Evolutionary conservation across 2,329 filamentous ascomycete species (phyloP).

Genomic region (Drechslera avenae): DNA sequence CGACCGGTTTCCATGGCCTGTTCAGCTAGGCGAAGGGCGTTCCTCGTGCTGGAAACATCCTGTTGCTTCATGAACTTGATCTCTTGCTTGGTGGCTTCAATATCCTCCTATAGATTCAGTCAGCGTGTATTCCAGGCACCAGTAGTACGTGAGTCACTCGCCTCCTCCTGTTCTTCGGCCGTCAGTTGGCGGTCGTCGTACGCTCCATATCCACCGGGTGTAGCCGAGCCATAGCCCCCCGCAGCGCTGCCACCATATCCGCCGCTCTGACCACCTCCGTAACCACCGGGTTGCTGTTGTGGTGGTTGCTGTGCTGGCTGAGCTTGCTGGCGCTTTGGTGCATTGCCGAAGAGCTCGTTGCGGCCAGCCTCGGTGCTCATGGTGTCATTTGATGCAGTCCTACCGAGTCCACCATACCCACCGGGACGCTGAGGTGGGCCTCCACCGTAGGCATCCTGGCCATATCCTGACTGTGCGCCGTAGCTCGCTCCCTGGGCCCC

Average conservation of each 20-base stretch:
- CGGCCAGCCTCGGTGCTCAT: constrained; percentile 59
- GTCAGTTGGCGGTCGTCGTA: constrained; percentile 79
- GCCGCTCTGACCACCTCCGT: constrained; percentile 22
- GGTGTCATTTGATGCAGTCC: constrained; percentile 51
- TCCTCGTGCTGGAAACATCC: constrained; percentile 73
- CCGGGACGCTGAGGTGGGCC: constrained; percentile 48
- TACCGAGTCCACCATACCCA: constrained; percentile 47
- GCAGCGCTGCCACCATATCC: constrained; percentile 27
- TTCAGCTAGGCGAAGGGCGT: constrained; percentile 65
- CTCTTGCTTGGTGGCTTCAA: constrained; percentile 73
- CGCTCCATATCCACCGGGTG: constrained; percentile 49
- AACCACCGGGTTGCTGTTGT: constrained; percentile 38
- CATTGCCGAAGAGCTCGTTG: constrained; percentile 68
- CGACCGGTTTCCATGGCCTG: constrained; percentile 73
- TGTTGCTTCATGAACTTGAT: constrained; percentile 74
- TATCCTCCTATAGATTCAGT: constrained; percentile 57
- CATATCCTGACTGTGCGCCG: constrained; percentile 47
- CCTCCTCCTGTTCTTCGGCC: constrained; percentile 74
- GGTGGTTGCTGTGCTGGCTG: constrained; percentile 46
- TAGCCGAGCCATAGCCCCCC: constrained; percentile 25
- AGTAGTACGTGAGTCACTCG: neutral
- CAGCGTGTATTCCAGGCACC: neutral
- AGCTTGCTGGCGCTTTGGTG: constrained; percentile 56
- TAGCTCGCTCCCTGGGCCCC: constrained; percentile 38
- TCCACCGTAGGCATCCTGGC: constrained; percentile 55